Evolutionary conservation across 2,329 filamentous ascomycete species (phyloP).

Genomic region (Botrytis sinoallii): DNA sequence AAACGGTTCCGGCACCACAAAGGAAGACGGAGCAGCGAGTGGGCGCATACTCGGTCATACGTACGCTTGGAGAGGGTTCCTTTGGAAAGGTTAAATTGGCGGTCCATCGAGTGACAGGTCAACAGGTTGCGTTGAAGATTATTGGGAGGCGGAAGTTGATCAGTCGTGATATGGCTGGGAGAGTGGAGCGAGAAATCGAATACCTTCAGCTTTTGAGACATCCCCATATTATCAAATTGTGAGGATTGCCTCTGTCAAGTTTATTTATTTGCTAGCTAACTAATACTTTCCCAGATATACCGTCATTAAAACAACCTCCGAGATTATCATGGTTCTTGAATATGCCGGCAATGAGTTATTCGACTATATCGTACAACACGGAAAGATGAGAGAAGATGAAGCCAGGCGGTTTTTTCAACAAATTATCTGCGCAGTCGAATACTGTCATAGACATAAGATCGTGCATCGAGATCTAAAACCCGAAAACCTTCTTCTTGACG

Average conservation of each 20-base stretch:
- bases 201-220: constrained; percentile 94
- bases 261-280: constrained; percentile 30
- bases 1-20: constrained; percentile 33
- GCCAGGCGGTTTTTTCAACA: constrained; percentile 99
- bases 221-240: constrained; percentile 99
- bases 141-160: constrained; percentile 95
- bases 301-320: constrained; percentile 88
- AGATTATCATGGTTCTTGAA: constrained; percentile 99
- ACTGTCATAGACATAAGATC: constrained; percentile 98
- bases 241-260: constrained; percentile 39
- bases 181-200: constrained; percentile 96
- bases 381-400: constrained; percentile 84
- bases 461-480: constrained; percentile 97
- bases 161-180: constrained; percentile 94
- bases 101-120: constrained; percentile 84
- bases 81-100: constrained; percentile 99
- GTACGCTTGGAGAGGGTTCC: constrained; percentile 90
- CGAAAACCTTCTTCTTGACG: constrained; percentile 92
- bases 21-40: constrained; percentile 75
- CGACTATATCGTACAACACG: constrained; percentile 95
- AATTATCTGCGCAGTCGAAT: constrained; percentile 97
- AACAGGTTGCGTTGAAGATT: constrained; percentile 97
- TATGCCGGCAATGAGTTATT: constrained; percentile 96
- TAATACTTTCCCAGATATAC: constrained; percentile 63
- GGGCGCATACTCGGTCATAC: constrained; percentile 86